A percentile compares a stretch with the other conserved stretches of the same genome.
phyloP scores from a whole-genome alignment of 345 rosid genomes.

The Populus pruinosa region DNA sequence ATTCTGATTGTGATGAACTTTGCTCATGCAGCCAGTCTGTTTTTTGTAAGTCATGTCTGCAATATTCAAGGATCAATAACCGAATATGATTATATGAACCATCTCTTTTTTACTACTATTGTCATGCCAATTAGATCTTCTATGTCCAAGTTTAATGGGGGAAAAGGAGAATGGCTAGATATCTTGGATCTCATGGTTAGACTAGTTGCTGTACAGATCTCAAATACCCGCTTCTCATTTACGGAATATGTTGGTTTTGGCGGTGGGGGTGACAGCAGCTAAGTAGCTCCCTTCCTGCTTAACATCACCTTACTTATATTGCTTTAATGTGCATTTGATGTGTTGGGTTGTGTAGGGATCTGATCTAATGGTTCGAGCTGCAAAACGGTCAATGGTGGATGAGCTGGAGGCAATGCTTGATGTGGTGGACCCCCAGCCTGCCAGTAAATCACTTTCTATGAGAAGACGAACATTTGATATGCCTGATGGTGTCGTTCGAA shows the following conservation, averaged over 20 bases:
- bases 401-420: slow-evolving; percentile 95
- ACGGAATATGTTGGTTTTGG: neutral
- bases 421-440: slow-evolving; percentile 81
- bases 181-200: neutral
- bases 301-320: neutral
- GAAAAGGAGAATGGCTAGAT: neutral
- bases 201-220: neutral
- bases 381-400: slow-evolving; percentile 80
- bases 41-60: neutral
- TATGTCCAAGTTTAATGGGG: neutral
- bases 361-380: slow-evolving; percentile 75
- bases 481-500: slow-evolving; percentile 66
- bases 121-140: neutral
- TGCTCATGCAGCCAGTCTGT: neutral
- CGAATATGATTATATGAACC: neutral
- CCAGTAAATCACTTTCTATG: slow-evolving; percentile 63
- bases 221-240: neutral
- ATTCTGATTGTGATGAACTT: neutral
- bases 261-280: neutral
- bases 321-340: neutral
- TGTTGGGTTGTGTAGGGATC: slow-evolving; percentile 45
- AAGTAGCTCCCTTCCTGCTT: neutral
- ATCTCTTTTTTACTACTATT: neutral
- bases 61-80: neutral
- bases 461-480: slow-evolving; percentile 79